Percentiles rank a stretch among this genome's conserved stretches.
Conservation (phyloP, 2,329 filamentous ascomycete genomes). For the Talaromyces sp. region DNA sequence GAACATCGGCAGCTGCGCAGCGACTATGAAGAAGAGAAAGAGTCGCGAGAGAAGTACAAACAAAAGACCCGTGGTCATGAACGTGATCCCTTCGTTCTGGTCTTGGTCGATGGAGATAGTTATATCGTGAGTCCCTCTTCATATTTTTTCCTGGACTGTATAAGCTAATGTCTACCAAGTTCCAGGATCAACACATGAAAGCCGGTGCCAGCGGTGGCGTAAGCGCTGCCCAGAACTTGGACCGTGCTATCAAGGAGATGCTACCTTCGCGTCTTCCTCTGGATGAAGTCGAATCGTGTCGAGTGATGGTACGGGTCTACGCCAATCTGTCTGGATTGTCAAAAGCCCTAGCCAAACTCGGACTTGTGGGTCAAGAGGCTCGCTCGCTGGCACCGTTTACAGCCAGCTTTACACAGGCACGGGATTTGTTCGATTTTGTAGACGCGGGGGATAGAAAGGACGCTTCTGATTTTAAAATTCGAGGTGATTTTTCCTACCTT, state of each 20-base stretch:
- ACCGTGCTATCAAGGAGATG: conserved; percentile 45
- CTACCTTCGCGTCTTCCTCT: conserved; percentile 30
- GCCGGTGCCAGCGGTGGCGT: conserved; percentile 50
- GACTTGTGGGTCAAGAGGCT: conserved; percentile 49
- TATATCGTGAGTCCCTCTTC: conserved; percentile 35
- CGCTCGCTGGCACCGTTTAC: conserved; percentile 52
- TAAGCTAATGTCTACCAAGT: conserved; percentile 62
- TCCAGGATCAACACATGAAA: conserved; percentile 46
- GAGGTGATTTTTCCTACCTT: conserved; percentile 31
- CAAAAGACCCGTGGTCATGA: conserved; percentile 44
- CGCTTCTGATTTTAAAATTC: conserved; percentile 55
- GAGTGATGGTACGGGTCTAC: conserved; percentile 52
- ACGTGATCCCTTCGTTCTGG: conserved; percentile 54
- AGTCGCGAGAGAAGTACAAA: conserved; percentile 51
- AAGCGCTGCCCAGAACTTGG: conserved; percentile 49
- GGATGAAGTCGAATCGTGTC: conserved; percentile 46
- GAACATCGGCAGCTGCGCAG: conserved; percentile 52
- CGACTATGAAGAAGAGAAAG: conserved; percentile 53
- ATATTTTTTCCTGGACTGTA: neutral
- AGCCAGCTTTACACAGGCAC: conserved; percentile 52
- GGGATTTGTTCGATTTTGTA: conserved; percentile 55
- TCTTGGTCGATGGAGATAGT: conserved; percentile 58
- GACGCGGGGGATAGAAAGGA: conserved; percentile 58
- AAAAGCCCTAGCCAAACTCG: conserved; percentile 43
- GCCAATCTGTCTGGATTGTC: conserved; percentile 51